A percentile compares a stretch with the other conserved stretches of the same genome.
These are phyloP conservation scores for Blastocystis sp. DNA, from an alignment of 352 stramenopile species.

Conservation along the genomic window DNA sequence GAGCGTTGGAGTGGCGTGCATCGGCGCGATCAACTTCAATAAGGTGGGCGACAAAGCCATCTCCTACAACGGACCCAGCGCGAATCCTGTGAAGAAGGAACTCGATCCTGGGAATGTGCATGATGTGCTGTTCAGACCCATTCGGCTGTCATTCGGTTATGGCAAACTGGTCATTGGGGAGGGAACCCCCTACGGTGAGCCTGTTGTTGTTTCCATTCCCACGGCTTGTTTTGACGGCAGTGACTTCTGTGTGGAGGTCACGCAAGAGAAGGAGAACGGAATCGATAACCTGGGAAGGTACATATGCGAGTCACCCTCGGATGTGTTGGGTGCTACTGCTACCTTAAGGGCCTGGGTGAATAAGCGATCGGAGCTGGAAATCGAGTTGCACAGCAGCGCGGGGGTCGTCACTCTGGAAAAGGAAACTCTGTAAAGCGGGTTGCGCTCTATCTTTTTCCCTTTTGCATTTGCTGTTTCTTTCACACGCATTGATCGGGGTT, in stretches of 20 bases:
- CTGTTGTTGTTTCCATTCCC: background rate
- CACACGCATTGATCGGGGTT: too few relatives aligned
- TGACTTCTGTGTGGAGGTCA: background rate
- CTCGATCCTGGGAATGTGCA: too few relatives aligned
- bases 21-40: too few relatives aligned
- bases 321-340: too few relatives aligned
- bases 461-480: too few relatives aligned
- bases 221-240: background rate
- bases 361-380: background rate
- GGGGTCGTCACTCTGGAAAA: constrained; percentile 32
- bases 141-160: too few relatives aligned
- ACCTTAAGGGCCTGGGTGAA: background rate
- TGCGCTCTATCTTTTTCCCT: too few relatives aligned
- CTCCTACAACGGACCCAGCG: too few relatives aligned
- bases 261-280: background rate
- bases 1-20: too few relatives aligned
- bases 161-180: background rate
- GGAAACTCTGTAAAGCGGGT: background rate
- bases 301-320: background rate
- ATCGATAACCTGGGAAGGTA: background rate
- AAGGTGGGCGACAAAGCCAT: too few relatives aligned
- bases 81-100: too few relatives aligned
- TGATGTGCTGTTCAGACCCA: too few relatives aligned
- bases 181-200: background rate
- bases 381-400: background rate